Base-by-base conservation (phyloP, 2,329 filamentous ascomycete species). In the Stemphylium vesicarium region DNA sequence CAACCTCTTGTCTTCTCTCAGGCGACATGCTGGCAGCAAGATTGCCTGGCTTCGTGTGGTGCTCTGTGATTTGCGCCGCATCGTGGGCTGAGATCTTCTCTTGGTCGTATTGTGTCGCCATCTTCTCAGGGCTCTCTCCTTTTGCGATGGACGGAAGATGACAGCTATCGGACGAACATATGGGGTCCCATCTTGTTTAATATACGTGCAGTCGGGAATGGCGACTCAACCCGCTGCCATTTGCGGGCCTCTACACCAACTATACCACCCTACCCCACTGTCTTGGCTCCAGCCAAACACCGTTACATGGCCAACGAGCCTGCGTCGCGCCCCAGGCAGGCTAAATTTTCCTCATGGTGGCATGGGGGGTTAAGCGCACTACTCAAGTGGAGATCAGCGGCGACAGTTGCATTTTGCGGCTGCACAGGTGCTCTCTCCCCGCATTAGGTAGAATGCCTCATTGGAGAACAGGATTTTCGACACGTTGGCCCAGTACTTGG, bases 1-100 rank as follows among this genome's bases (percentile, higher is more conserved):
- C 72, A 7, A 75, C 72, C 39, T 63, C 41, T 36, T 42, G 57
- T 26, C 72, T 60, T 24, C 64, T 59, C 58, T 74, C 70, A 1
- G 71, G 71, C 15, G 59, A 59, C 66, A 74, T 63, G n/a, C 54
- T 65, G 36, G 64, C 63, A 13, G 63, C 65, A 9, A 65, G 51
- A 0, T 59, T 59, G 48, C 38, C 51, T n/a, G 43, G 24, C 15
- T 60, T 60, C 5, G 33, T 41, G 33, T 55, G 47, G 20, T 53
- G 54, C 26, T 61, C 58, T n/a, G 42, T 33, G 8, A 44, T 31
- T 29, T 57, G 53, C 0, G 56, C 24, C 1, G 57, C 45, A 50
- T 57, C 53, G 9, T 48, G 41, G n/a, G 47, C 48, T 6, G 53
- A 35, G 6, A 55, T 44, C 18, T 44, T 50, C 36, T 59, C 47